Conservation (phyloP, 306 rosid species). For the Glycine latifolia region DNA sequence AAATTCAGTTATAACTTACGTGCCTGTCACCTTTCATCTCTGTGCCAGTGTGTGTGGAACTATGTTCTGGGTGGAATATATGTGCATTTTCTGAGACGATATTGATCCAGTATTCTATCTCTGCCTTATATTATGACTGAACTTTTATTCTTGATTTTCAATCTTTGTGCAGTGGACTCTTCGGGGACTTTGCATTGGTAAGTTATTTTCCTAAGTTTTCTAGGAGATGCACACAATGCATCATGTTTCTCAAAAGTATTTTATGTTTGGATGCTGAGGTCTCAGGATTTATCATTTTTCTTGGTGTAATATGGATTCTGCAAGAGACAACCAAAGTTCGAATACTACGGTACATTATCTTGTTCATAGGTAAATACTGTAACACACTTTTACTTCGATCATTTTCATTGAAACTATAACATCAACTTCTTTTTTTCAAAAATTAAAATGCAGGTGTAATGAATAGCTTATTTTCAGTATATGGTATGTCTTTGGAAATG, state of each 20-base stretch:
- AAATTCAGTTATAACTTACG: slow-evolving; percentile 11
- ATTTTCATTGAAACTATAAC: background rate
- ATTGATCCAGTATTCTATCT: no score
- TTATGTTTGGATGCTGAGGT: slow-evolving; percentile 30
- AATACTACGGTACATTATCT: slow-evolving; percentile 63
- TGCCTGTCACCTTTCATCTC: background rate
- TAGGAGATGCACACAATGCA: slow-evolving; percentile 3
- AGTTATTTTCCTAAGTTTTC: slow-evolving; percentile 24
- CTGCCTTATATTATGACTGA: background rate
- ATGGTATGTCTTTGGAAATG: slow-evolving; percentile 55
- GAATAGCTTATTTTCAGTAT: slow-evolving; percentile 77
- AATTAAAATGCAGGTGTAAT: slow-evolving; percentile 64
- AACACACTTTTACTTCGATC: background rate
- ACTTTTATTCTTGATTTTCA: background rate
- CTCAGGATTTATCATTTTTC: slow-evolving; percentile 69
- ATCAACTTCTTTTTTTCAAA: background rate
- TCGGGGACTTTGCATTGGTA: slow-evolving; percentile 78
- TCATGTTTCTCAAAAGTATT: slow-evolving; percentile 32
- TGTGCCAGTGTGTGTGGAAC: background rate
- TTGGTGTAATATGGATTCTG: slow-evolving; percentile 67
- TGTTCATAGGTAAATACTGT: slow-evolving; percentile 60
- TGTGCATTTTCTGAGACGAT: background rate
- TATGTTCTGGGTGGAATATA: background rate
- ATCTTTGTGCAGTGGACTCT: slow-evolving; percentile 69
- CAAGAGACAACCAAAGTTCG: slow-evolving; percentile 71